Conservation (phyloP, 139 green algal species). For the Protoeuglena noctilucae region DNA sequence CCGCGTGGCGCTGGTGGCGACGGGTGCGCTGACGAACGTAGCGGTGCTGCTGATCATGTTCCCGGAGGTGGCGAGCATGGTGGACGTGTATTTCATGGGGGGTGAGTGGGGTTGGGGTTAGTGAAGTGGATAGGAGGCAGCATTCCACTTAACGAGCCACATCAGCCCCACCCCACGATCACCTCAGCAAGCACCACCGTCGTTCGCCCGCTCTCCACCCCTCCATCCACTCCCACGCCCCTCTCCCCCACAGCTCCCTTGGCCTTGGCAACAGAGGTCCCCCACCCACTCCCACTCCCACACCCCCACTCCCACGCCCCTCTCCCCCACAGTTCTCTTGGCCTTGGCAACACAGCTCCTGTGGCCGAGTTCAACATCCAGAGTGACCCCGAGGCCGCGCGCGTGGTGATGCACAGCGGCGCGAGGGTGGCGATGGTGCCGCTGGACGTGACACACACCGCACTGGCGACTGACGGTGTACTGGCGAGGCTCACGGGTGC, state of each 20-base stretch:
- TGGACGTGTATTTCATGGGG: constrained; percentile 71
- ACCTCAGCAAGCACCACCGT: no score
- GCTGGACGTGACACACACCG: constrained; percentile 46
- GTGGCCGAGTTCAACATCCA: constrained; percentile 64
- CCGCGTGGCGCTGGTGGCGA: constrained; percentile 52
- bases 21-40: constrained; percentile 77
- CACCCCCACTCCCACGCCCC: neutral
- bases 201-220: no score
- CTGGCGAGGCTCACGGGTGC: no score
- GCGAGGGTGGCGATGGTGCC: constrained; percentile 76
- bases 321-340: neutral
- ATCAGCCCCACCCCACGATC: no score
- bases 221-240: neutral
- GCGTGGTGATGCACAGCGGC: constrained; percentile 62
- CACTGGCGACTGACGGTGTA: neutral
- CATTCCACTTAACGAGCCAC: no score
- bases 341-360: no score
- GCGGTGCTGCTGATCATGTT: constrained; percentile 73
- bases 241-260: neutral
- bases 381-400: constrained; percentile 69
- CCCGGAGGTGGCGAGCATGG: constrained; percentile 42
- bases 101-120: constrained; percentile 51
- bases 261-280: constrained; percentile 36
- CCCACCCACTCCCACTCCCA: neutral
- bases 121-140: no score